Evolutionary conservation across 2,329 filamentous ascomycete species (phyloP).

Genomic region (Cladosporium sp.): DNA sequence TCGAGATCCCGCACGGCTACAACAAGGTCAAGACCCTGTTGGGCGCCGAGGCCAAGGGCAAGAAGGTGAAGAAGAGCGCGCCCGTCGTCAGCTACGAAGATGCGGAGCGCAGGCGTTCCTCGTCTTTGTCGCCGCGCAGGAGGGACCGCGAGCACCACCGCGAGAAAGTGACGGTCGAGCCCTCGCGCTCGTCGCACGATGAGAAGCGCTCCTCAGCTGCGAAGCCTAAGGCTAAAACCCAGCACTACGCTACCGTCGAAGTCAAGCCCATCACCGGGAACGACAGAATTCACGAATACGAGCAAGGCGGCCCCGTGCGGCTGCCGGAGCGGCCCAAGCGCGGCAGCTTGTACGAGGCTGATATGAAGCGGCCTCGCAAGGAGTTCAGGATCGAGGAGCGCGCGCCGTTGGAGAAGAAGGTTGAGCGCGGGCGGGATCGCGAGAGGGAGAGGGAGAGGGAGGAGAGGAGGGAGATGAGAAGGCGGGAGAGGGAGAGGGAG

Average conservation of each 20-base stretch:
- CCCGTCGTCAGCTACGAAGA: slow-evolving; percentile 36
- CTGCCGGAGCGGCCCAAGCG: slow-evolving; percentile 7
- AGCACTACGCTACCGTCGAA: slow-evolving; percentile 15
- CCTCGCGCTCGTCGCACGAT: slow-evolving; percentile 6
- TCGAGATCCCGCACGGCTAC: slow-evolving; percentile 40
- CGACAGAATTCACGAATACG: neutral
- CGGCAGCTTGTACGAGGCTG: slow-evolving; percentile 8
- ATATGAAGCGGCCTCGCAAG: slow-evolving; percentile 7
- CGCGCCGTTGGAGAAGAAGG: neutral
- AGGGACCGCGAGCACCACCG: slow-evolving; percentile 23
- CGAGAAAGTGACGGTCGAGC: slow-evolving; percentile 14
- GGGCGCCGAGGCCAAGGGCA: slow-evolving; percentile 32
- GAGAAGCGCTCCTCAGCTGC: slow-evolving; percentile 5
- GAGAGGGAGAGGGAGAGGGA: slow-evolving; percentile 6
- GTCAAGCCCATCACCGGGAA: neutral
- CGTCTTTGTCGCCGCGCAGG: slow-evolving; percentile 24
- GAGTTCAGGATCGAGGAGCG: slow-evolving; percentile 10
- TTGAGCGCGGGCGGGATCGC: neutral
- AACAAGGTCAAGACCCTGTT: slow-evolving; percentile 35
- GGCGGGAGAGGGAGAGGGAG: slow-evolving; percentile 1
- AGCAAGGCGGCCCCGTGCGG: neutral
- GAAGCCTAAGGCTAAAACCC: neutral
- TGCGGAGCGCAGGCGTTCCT: slow-evolving; percentile 20
- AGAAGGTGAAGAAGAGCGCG: slow-evolving; percentile 7
- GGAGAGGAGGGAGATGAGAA: slow-evolving; percentile 5